Evolutionary conservation across 1,284 basidiomycete genomes (phyloP).

Genomic region (Rhizoctonia solani): DNA sequence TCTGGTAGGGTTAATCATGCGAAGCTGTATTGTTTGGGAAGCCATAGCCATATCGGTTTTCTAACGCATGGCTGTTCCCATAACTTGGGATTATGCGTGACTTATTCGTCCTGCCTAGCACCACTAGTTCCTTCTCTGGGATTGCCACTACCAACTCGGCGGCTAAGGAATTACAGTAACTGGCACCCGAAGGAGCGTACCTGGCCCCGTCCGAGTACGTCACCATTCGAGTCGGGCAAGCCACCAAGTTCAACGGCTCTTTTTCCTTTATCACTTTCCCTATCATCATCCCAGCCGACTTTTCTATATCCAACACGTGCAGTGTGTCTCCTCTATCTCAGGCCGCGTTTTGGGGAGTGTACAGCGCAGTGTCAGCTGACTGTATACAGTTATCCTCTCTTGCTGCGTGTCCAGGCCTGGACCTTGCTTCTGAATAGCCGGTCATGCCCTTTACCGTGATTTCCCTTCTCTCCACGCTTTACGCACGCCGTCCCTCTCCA

Average conservation of each 20-base stretch:
- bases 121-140: conserved; percentile 9
- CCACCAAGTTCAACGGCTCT: background rate
- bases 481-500: conserved; percentile 9
- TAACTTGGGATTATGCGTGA: conserved; percentile 10
- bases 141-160: conserved; percentile 30
- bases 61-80: conserved; percentile 20
- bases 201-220: conserved; percentile 1
- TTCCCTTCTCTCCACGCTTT: conserved; percentile 24
- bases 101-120: conserved; percentile 29
- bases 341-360: conserved; percentile 34
- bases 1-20: conserved; percentile 33
- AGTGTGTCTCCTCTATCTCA: conserved; percentile 6
- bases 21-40: conserved; percentile 27
- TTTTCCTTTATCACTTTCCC: conserved; percentile 2
- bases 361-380: conserved; percentile 34
- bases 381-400: conserved; percentile 17
- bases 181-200: background rate
- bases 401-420: conserved; percentile 27
- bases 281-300: background rate
- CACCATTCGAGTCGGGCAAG: background rate
- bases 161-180: background rate
- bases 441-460: conserved; percentile 25
- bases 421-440: conserved; percentile 27
- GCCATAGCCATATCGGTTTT: conserved; percentile 31
- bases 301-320: conserved; percentile 32